Base-by-base conservation (phyloP, 192 early-diverging fungal species). In the Linnemannia zychae region DNA sequence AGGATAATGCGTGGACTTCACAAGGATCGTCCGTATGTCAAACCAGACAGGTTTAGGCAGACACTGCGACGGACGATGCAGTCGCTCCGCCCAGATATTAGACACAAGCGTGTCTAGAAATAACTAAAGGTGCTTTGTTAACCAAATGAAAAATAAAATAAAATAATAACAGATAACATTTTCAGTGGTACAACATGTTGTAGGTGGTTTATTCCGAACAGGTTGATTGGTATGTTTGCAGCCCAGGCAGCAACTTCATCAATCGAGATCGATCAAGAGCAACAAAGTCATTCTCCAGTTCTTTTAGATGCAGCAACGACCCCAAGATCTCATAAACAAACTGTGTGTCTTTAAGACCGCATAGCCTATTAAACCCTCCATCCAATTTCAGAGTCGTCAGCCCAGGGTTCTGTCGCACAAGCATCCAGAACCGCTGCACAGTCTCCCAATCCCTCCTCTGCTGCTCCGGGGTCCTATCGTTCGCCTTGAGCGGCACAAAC, bases 251-350 rank as follows among this genome's bases (percentile, higher is more conserved):
- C 57, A 33, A 33, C 24, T 11, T 28, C 57, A 63, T 15, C 15
- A 63, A 13, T 63, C 57, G 28, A 3, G 24, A 28, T 63, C 28
- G 57, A 13, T 63, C 57, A 15, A 63, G 57, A 63, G 24, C 57
- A 31, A 63, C 57, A 12, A 63, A 12, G 31, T 63, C 31, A 12
- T 63, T 63, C 57, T 63, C 57, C 15, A 63, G 57, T 15, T 31
- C 24, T 31, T 12, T 28, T 3, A 63, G 0, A 3, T 63, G 24
- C 0, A 31, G 11, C 12, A 63, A 63, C 13, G 28, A 33, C 11
- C 28, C 28, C 28, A 63, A 63, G 28, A 63, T 63, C 57, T 63
- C 57, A 63, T 63, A 63, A 13, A 63, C 13, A 63, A 63, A 63
- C 28, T 63, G 57, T 3, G 24, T n/a, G 12, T 63, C 57, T 12